Evolutionary conservation across 1,284 basidiomycete genomes (phyloP), one percentile per base, ranked within the genome.

Genomic region (Naganishia liquefaciens): DNA sequence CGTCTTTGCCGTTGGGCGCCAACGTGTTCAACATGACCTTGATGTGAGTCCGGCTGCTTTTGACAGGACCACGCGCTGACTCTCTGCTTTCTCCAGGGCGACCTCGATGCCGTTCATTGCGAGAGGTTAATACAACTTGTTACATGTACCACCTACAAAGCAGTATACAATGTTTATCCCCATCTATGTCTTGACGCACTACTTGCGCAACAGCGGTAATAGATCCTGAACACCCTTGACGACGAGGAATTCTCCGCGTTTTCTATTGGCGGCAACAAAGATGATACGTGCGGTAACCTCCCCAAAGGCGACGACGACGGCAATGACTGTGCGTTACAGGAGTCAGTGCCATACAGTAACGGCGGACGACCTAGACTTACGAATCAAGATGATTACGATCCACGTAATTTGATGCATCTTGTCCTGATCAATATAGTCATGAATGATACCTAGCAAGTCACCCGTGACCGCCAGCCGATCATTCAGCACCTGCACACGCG

Each of bases 361-460:
- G 79, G 86, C 89, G 5, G 28, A 6, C 10, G 17, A 7, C 5
- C 3, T 10, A 3, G 91, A 93, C 0, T 88, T 87, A 23, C 93
- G 87, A 73, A 96, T 96, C 44, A 97, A 82, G 86, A 91, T 94
- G 71, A 97, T 97, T 68, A 97, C 87, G 70, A 95, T 91, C 91
- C 91, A 93, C 4, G 91, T 93, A 71, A 94, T 91, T n/a, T 90
- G 82, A 71, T 92, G 87, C 89, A 94, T 95, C 10, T 91, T 91
- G 53, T 85, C 87, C 71, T 89, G 90, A 73, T 93, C 94, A 60
- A 96, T 80, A 74, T 96, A 92, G 72, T 95, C 92, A 74, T 96
- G 94, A 69, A 97, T 95, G 61, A 91, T 90, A 69, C 91, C 89
- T 61, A 94, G 83, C 76, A 94, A 84, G 80, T 91, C 92, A 72